Conservation (phyloP, 2,329 filamentous ascomycete genomes). For the Xylaria sp. region DNA sequence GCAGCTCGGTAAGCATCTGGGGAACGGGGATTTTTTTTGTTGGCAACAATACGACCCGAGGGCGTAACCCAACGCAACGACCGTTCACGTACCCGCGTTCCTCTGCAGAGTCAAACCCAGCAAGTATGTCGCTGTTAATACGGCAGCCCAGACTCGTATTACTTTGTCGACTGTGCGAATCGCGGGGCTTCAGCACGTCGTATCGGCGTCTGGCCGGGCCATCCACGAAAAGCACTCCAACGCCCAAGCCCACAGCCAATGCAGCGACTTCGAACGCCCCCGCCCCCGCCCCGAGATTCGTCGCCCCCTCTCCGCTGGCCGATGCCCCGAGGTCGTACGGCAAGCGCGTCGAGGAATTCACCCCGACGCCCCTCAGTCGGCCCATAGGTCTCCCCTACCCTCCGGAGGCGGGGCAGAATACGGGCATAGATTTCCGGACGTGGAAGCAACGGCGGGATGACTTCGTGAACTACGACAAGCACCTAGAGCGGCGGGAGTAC, state of each 20-base stretch:
- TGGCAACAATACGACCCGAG: constrained; percentile 17
- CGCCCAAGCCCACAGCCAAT: constrained; percentile 34
- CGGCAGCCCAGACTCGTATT: constrained; percentile 50
- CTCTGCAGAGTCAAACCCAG: not conserved
- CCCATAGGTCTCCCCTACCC: constrained; percentile 85
- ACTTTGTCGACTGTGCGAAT: constrained; percentile 62
- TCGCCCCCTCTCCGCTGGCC: constrained; percentile 59
- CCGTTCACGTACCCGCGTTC: not conserved
- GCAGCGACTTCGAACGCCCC: constrained; percentile 27
- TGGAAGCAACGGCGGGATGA: constrained; percentile 77
- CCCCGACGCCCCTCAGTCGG: constrained; percentile 68
- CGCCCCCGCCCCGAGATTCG: constrained; percentile 33
- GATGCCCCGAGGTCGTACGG: constrained; percentile 70
- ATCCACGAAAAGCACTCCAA: constrained; percentile 35
- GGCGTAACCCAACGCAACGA: constrained; percentile 9
- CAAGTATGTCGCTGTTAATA: constrained; percentile 38
- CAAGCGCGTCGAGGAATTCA: constrained; percentile 64
- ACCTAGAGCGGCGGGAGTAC: constrained; percentile 78
- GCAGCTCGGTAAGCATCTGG: constrained; percentile 32
- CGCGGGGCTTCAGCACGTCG: constrained; percentile 60
- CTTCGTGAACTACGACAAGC: constrained; percentile 86
- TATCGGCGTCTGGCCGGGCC: constrained; percentile 50
- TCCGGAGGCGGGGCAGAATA: constrained; percentile 82
- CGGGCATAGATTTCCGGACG: constrained; percentile 75
- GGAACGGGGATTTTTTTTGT: constrained; percentile 13